Evolutionary conservation across 2,329 filamentous ascomycete species (phyloP), one percentile per base, ranked within the genome.

Genomic region (Pseudofabraea citricarpa): DNA sequence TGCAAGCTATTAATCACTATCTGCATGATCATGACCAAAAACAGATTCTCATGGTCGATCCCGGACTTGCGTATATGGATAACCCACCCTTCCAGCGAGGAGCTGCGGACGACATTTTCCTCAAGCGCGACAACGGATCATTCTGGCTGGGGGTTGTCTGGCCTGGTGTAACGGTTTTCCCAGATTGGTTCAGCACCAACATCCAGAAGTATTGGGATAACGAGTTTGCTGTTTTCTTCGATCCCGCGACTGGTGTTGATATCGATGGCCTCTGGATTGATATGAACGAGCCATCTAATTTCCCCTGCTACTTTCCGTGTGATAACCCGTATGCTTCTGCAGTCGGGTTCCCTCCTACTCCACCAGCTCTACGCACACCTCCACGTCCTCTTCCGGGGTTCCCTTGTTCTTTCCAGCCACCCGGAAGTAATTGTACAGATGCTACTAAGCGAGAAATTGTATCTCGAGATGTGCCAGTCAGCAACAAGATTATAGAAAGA

Each of bases 191-290:
- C 57, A 68, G 80, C 15, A 71, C 74, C 6, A 78, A 79, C 40
- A 77, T 79, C 2, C 73, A 80, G 37, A 56, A 65, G 1, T 93
- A 81, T 62, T 91, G 87, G 87, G 80, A 79, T 50, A 70, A 72
- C 4, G 76, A 90, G 57, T 83, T 91, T 53, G 62, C 58, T 0
- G 61, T 57, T 1, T 87, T 87, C 66, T 90, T 90, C 65, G 63
- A 73, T 47, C 63, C 74, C 0, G 68, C 79, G 0, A 72, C 65
- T 2, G 87, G 86, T 22, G 72, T 91, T 13, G 78, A 90, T 51
- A 83, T 91, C 38, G 87, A 91, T 48, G 87, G 77, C 1, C 68
- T 91, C 1, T 90, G 85, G 83, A 87, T 87, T 51, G 85, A 88
- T 53, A 79, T 85, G 75, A 81, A 80, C 46, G 76, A 81, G 55